Base-by-base conservation (phyloP, 2,329 filamentous ascomycete genomes). In the Penicillium freii region DNA sequence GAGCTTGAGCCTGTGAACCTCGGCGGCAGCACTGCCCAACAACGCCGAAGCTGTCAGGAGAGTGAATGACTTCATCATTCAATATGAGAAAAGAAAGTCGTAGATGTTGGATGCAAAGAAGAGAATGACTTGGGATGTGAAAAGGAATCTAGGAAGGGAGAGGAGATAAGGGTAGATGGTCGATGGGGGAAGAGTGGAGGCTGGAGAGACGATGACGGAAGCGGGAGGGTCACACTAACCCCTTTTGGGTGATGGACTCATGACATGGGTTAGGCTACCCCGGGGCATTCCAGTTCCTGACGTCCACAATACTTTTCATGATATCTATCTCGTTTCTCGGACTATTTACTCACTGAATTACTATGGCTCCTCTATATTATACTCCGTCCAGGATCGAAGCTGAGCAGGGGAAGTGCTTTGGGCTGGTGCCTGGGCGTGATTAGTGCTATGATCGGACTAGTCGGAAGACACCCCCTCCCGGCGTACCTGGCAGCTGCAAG, bases 1-100 rank as follows among this genome's bases (percentile, higher is more conserved):
- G 72, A 99, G 88, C 84, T 95, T 94, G 85, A 97, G 88, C 84
- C 91, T 95, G 86, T 97, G 91, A 66, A 96, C 83, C 71, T 87
- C 91, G 69, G 91, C 93, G 74, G 90, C 84, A 74, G 89, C 89
- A 75, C 88, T 87, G 81, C 90, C 89, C 72, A 92, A 83, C 82
- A 95, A 86, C 81, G 87, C 83, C 71, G 87, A 87, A 79, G 87
- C 86, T 75, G 91, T 88, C 75, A 91, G 82, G 73, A 96, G 78
- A 72, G 92, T 81, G 79, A 87, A 82, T 77, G 87, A 87, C 88
- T 95, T 97, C 93, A 97, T 97, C 25, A 42, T 57, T 39, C 23
- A 51, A 44, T 77, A 60, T 75, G 65, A 62, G 51, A 59, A 66
- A 66, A 61, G 60, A 61, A 57, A 59, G 58, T 9, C 57, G 51